These are phyloP conservation scores for Noccaea bulbosa DNA, from an alignment of 345 rosid species.

Conservation along the genomic window DNA sequence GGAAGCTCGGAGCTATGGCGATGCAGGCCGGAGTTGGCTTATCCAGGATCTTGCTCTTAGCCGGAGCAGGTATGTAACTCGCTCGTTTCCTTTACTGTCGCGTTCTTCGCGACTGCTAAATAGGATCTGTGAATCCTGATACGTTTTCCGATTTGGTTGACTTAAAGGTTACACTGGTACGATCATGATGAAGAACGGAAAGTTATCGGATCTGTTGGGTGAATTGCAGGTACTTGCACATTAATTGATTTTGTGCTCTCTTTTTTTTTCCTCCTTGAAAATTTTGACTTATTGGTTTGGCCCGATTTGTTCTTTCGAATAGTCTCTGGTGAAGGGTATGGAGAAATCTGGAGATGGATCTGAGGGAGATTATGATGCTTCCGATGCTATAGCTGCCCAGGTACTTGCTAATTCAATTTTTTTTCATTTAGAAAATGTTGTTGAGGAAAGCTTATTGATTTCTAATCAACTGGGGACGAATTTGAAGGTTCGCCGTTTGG, in stretches of 20 bases:
- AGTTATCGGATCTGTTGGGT: slow-evolving; percentile 75
- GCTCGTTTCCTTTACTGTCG: slow-evolving; percentile 6
- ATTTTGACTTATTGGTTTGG: slow-evolving; percentile 3
- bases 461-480: neutral
- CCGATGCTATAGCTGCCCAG: slow-evolving; percentile 73
- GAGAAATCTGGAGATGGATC: slow-evolving; percentile 62
- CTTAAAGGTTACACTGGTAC: slow-evolving; percentile 75
- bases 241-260: neutral
- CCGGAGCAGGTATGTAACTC: slow-evolving; percentile 69
- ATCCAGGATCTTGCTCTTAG: slow-evolving; percentile 72
- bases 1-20: slow-evolving; percentile 65
- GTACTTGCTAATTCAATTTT: slow-evolving; percentile 42
- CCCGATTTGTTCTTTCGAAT: slow-evolving; percentile 8
- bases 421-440: neutral
- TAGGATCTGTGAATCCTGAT: neutral
- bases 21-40: slow-evolving; percentile 81
- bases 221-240: slow-evolving; percentile 69
- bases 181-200: slow-evolving; percentile 73
- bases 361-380: slow-evolving; percentile 60
- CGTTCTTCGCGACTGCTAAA: slow-evolving; percentile 10
- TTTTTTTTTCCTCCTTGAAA: neutral
- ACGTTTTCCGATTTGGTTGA: slow-evolving; percentile 16
- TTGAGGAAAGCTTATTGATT: neutral
- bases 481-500: slow-evolving; percentile 64
- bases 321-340: slow-evolving; percentile 57